Conservation (phyloP, 805 yeast genomes). For the Teunomyces stri region DNA sequence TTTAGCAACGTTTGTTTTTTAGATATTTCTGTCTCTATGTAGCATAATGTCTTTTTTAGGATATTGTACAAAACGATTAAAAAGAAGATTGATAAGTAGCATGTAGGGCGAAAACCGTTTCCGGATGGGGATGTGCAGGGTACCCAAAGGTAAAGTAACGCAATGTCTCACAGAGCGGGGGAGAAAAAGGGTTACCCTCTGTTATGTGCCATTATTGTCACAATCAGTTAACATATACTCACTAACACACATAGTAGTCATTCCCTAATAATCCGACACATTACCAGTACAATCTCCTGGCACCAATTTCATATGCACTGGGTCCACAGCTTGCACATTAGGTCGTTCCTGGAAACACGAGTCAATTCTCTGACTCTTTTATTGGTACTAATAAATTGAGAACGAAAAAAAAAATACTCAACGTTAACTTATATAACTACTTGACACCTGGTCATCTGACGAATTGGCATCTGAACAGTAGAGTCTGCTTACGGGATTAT, state of each 20-base stretch:
- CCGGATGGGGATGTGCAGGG: not conserved
- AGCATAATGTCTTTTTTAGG: not conserved
- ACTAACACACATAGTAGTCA: not conserved
- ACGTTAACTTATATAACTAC: constrained; percentile 1
- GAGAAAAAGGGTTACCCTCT: not conserved
- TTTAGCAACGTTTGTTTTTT: constrained; percentile 2
- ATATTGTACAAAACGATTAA: constrained; percentile 1
- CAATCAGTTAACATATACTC: not conserved
- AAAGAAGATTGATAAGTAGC: not conserved
- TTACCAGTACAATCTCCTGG: not conserved
- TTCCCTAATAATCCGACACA: too few species aligned
- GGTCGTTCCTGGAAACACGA: not conserved
- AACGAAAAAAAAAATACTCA: constrained; percentile 2
- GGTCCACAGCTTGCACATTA: not conserved
- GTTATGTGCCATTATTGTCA: not conserved
- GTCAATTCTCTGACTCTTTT: constrained; percentile 4
- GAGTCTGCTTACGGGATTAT: not conserved
- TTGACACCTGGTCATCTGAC: constrained; percentile 4
- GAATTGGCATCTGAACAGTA: constrained; percentile 1
- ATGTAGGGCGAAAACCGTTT: not conserved
- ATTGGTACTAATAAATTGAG: constrained; percentile 2
- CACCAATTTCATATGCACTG: not conserved
- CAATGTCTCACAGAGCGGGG: not conserved
- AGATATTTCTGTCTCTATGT: not conserved
- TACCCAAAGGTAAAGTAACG: not conserved